Evolutionary conservation across 1,284 basidiomycete species (phyloP).

Genomic region (Pascua sp.): DNA sequence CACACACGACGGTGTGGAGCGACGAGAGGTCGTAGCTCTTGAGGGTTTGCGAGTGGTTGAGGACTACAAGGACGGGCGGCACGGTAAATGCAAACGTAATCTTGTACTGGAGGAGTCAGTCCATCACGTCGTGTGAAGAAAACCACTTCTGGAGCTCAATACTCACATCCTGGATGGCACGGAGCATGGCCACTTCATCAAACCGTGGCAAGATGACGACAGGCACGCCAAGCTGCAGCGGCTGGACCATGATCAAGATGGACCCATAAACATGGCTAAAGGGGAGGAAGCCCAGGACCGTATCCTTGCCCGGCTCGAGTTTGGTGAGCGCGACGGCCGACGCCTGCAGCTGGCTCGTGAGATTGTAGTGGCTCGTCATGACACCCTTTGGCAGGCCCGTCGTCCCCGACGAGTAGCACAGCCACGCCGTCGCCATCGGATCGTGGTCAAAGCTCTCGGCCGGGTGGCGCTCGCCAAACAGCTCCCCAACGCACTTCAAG

Average conservation of each 20-base stretch:
- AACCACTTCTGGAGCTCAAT: constrained; percentile 32
- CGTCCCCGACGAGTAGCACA: constrained; percentile 68
- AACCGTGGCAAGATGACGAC: constrained; percentile 69
- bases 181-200: constrained; percentile 56
- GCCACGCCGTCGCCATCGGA: constrained; percentile 14
- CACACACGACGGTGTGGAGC: constrained; percentile 63
- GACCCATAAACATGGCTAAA: constrained; percentile 19
- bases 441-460: constrained; percentile 14
- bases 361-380: constrained; percentile 63
- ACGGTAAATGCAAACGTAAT: constrained; percentile 67
- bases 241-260: constrained; percentile 56
- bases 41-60: constrained; percentile 54
- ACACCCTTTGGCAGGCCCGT: constrained; percentile 49
- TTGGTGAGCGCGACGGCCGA: not conserved
- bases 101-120: constrained; percentile 54
- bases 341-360: constrained; percentile 47
- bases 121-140: not conserved
- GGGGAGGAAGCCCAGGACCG: constrained; percentile 13
- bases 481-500: constrained; percentile 12
- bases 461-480: not conserved
- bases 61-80: constrained; percentile 71
- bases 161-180: constrained; percentile 61
- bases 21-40: constrained; percentile 66
- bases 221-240: constrained; percentile 59
- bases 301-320: constrained; percentile 5